These are phyloP conservation scores for Dictyostelium purpureum DNA, from an alignment of 78 protist genomes.

Conservation along the genomic window DNA sequence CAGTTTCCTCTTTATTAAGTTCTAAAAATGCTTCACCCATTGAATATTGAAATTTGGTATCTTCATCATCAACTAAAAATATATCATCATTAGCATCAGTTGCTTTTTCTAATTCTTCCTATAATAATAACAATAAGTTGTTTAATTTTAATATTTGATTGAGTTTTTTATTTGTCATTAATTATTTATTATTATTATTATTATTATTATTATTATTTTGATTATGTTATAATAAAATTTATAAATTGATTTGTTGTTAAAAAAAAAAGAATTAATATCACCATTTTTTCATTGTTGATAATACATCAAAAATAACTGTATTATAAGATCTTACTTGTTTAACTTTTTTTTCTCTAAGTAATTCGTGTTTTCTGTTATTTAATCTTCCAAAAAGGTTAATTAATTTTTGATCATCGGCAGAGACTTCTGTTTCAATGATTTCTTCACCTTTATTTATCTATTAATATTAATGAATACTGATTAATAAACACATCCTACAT, in stretches of 20 bases:
- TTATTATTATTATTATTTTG: too few species aligned
- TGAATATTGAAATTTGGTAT: constrained; percentile 37
- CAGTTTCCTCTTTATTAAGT: constrained; percentile 32
- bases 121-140: not conserved
- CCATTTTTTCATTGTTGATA: too few species aligned
- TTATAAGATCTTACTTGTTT: not conserved
- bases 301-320: not conserved
- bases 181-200: not conserved
- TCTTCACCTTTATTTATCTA: constrained; percentile 58
- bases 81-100: constrained; percentile 60
- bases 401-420: constrained; percentile 62
- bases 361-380: constrained; percentile 70
- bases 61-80: constrained; percentile 60
- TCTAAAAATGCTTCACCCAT: constrained; percentile 73
- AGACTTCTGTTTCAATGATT: constrained; percentile 18
- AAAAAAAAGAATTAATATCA: too few species aligned
- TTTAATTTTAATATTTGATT: not conserved
- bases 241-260: too few species aligned
- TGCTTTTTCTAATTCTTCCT: constrained; percentile 71
- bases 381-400: constrained; percentile 63
- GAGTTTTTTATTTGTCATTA: not conserved
- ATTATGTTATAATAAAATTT: too few species aligned
- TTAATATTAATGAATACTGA: not conserved
- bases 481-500: not conserved
- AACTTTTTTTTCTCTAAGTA: constrained; percentile 23